phyloP scores from a whole-genome alignment of 2,329 filamentous ascomycete genomes.

The Hypoxylon sp. region DNA sequence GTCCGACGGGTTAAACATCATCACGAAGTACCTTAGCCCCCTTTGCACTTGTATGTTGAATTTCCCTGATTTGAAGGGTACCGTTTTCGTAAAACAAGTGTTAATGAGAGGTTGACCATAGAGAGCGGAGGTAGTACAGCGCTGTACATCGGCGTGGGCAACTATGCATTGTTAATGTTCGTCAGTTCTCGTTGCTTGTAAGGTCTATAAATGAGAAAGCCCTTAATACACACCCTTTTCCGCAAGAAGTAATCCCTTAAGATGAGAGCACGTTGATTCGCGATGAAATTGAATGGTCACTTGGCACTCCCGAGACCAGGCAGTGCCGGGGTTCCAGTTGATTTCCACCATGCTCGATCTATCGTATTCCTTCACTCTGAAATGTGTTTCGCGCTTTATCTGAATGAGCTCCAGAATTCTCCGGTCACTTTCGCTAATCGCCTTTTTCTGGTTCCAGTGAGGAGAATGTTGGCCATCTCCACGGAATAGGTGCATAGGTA shows the following conservation, averaged over 20 bases:
- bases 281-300: conserved; percentile 25
- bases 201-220: background rate
- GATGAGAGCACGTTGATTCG: conserved; percentile 16
- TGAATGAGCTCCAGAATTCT: conserved; percentile 25
- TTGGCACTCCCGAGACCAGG: conserved; percentile 8
- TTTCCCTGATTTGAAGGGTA: background rate
- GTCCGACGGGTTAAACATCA: conserved; percentile 19
- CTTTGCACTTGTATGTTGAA: background rate
- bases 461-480: background rate
- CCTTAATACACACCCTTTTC: conserved; percentile 3
- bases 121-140: background rate
- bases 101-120: background rate
- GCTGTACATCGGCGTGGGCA: background rate
- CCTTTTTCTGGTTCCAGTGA: conserved; percentile 16
- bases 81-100: background rate
- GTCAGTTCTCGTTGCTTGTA: background rate
- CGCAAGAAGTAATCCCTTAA: conserved; percentile 6
- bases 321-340: conserved; percentile 20
- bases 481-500: background rate
- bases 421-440: conserved; percentile 18
- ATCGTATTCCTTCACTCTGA: background rate
- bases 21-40: conserved; percentile 18
- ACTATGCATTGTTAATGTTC: background rate
- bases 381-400: conserved; percentile 11
- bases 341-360: background rate